Evolutionary conservation across 2,329 filamentous ascomycete species (phyloP).

Genomic region (Thielaviopsis cerberus): DNA sequence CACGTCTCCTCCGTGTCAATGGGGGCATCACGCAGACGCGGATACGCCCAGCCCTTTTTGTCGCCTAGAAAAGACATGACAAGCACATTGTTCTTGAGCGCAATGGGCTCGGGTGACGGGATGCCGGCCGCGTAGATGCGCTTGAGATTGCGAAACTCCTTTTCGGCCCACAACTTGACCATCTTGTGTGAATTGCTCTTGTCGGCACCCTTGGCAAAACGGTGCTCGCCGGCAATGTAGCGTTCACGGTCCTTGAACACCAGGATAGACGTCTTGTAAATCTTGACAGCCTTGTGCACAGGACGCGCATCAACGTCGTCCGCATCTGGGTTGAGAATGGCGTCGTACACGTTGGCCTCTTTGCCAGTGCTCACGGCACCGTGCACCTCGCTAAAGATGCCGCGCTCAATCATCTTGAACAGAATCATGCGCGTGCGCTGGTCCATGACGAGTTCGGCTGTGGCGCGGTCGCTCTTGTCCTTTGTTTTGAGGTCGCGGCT

Average conservation of each 20-base stretch:
- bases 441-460: slow-evolving; percentile 85
- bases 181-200: slow-evolving; percentile 91
- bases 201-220: slow-evolving; percentile 79
- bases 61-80: slow-evolving; percentile 90
- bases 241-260: slow-evolving; percentile 96
- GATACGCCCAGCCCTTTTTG: slow-evolving; percentile 70
- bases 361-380: slow-evolving; percentile 93
- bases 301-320: slow-evolving; percentile 33
- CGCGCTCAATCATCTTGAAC: slow-evolving; percentile 85
- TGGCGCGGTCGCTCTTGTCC: slow-evolving; percentile 85
- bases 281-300: slow-evolving; percentile 77
- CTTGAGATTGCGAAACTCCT: slow-evolving; percentile 87
- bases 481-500: slow-evolving; percentile 36
- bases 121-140: slow-evolving; percentile 71
- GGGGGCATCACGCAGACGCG: slow-evolving; percentile 70
- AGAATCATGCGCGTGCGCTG: slow-evolving; percentile 88
- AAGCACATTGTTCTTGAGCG: slow-evolving; percentile 80
- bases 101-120: slow-evolving; percentile 73
- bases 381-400: slow-evolving; percentile 76
- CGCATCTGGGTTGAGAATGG: slow-evolving; percentile 43
- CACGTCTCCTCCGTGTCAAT: slow-evolving; percentile 58
- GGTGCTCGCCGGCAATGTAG: slow-evolving; percentile 85
- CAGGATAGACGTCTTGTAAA: slow-evolving; percentile 95
- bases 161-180: slow-evolving; percentile 98
- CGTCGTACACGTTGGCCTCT: slow-evolving; percentile 95